phyloP scores from a whole-genome alignment of 345 rosid genomes.

The Iberis pinnata region DNA sequence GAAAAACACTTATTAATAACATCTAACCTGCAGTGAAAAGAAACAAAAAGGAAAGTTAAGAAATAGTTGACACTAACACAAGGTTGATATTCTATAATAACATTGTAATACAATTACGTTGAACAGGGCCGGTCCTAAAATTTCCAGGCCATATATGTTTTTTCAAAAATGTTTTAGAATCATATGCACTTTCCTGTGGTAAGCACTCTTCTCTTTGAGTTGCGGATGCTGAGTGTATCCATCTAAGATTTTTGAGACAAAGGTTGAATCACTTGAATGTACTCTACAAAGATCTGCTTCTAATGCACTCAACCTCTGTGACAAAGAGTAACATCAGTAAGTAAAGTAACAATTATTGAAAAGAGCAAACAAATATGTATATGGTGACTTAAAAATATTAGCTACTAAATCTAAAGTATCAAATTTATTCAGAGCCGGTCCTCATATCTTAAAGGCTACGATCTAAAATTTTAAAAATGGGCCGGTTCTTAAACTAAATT shows the following conservation, averaged over 20 bases:
- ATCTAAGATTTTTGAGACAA: conserved; percentile 48
- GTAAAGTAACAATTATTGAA: neutral
- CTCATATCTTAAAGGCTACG: too few relatives aligned
- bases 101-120: too few relatives aligned
- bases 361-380: too few relatives aligned
- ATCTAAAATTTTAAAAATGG: too few relatives aligned
- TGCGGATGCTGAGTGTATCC: conserved; percentile 45
- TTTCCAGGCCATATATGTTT: neutral
- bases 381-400: too few relatives aligned
- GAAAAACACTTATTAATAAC: conserved; percentile 73
- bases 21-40: conserved; percentile 54
- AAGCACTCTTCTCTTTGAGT: conserved; percentile 58
- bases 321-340: conserved; percentile 16
- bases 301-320: conserved; percentile 51
- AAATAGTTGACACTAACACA: conserved; percentile 9
- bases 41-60: conserved; percentile 22
- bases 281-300: conserved; percentile 50
- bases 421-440: too few relatives aligned
- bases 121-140: too few relatives aligned
- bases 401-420: too few relatives aligned
- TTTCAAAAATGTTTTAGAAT: neutral
- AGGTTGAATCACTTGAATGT: conserved; percentile 43
- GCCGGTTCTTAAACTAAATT: too few relatives aligned
- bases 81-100: too few relatives aligned
- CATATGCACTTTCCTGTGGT: conserved; percentile 40